Evolutionary conservation across 352 stramenopile genomes (phyloP), one percentile per base, ranked within the genome.

Genomic region (Elongisporangium senticosum): DNA sequence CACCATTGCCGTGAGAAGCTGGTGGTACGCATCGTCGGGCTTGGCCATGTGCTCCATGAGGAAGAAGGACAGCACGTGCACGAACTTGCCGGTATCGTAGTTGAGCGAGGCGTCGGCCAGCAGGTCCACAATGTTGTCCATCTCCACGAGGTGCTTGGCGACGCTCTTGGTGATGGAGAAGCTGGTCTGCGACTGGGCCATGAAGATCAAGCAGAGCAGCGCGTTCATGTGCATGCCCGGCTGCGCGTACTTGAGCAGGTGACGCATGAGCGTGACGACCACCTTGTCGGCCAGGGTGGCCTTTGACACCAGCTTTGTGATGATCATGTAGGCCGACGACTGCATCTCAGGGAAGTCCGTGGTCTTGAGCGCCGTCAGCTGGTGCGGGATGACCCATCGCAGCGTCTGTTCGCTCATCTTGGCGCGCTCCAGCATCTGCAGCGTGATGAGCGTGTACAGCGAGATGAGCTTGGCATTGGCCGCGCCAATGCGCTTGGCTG

Each of bases 301-400:
- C 67, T 93, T 93, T 37, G 86, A 87, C 53, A 83, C 72, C 21
- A 95, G 59, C 64, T 95, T 95, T 7, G 83, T 93, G 48, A 89
- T 62, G 53, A 94, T 69, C 83, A 95, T 95, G 64, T 91, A 95
- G 37, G 80, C 82, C 11, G 84, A 79, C 0, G 80, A 78, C 69
- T 95, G 86, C 52, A 93, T 71, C 60, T 95, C 86, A 6, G 84
- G 82, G 52, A 87, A 86, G 1, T 48, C 61, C 14, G 69, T 72
- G 63, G 71, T 80, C 61, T 92, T 90, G 40, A 93, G 77, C 58
- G 84, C 76, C 7, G 66, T 58, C 1, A 95, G 65, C 17, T 94
- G 58, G 56, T 95, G 80, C 28, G 86, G 86, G 13, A 93, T 77
- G 10, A 95, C 67, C 80, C 83, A 92, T 13, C 86, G 79, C 54